Evolutionary conservation across 169 alveolate species (phyloP).

Genomic region (Cryptosporidium canis): DNA sequence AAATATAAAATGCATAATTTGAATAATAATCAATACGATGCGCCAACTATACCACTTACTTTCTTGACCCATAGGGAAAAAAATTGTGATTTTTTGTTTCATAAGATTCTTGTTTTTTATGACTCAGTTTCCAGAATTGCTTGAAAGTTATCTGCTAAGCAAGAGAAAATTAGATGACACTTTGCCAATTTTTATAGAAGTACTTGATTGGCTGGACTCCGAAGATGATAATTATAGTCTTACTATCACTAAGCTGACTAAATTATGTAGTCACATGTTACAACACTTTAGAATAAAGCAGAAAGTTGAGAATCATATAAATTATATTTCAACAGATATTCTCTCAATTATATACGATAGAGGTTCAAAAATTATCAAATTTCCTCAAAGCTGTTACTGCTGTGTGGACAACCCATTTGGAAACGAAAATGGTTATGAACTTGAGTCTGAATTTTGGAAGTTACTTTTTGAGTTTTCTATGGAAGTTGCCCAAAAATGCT

Average conservation of each 20-base stretch:
- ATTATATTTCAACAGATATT: constrained; percentile 29
- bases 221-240: constrained; percentile 3
- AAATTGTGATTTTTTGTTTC: not conserved
- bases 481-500: constrained; percentile 16
- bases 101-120: not conserved
- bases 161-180: not conserved
- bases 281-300: not conserved
- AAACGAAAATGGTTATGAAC: not conserved
- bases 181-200: not conserved
- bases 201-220: constrained; percentile 23
- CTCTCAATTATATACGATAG: constrained; percentile 46
- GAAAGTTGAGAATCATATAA: not conserved
- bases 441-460: constrained; percentile 17
- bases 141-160: not conserved
- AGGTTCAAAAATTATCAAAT: constrained; percentile 36
- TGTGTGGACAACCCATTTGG: constrained; percentile 15
- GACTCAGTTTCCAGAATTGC: constrained; percentile 20
- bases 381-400: constrained; percentile 33
- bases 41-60: not conserved
- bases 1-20: too few species aligned
- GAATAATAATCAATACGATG: too few species aligned
- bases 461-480: constrained; percentile 8
- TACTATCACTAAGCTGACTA: constrained; percentile 15
- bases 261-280: not conserved
- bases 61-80: not conserved